Evolutionary conservation across 139 green algal genomes (phyloP).

Genomic region (Microglena sp.): DNA sequence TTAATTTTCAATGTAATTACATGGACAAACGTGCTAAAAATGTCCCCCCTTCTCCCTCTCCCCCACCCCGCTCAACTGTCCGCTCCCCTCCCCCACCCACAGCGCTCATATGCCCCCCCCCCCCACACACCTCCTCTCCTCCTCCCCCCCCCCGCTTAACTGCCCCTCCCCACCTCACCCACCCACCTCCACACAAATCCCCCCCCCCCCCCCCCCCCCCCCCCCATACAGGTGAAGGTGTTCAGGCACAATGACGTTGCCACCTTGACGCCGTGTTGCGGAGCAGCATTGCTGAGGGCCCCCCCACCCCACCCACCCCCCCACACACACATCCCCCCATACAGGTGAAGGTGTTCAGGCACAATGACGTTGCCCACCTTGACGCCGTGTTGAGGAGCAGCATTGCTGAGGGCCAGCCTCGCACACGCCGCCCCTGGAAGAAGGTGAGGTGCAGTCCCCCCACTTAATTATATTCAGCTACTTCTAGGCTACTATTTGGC

Average conservation of each 20-base stretch:
- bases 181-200: no score
- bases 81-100: no score
- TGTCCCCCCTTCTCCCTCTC: no score
- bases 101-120: no score
- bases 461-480: neutral
- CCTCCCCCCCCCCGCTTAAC: no score
- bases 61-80: no score
- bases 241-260: constrained; percentile 71
- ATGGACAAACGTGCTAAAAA: no score
- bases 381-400: constrained; percentile 71
- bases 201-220: no score
- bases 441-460: constrained; percentile 47
- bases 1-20: no score
- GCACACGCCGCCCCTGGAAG: constrained; percentile 83
- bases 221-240: constrained; percentile 72
- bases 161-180: no score
- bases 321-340: neutral
- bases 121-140: no score
- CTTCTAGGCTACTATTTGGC: no score
- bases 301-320: neutral
- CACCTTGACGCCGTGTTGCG: constrained; percentile 84
- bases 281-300: constrained; percentile 70
- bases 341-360: constrained; percentile 68
- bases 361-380: constrained; percentile 82
- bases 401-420: constrained; percentile 88